phyloP scores from a whole-genome alignment of 148 eudicot species.

The Talinum fruticosum region DNA sequence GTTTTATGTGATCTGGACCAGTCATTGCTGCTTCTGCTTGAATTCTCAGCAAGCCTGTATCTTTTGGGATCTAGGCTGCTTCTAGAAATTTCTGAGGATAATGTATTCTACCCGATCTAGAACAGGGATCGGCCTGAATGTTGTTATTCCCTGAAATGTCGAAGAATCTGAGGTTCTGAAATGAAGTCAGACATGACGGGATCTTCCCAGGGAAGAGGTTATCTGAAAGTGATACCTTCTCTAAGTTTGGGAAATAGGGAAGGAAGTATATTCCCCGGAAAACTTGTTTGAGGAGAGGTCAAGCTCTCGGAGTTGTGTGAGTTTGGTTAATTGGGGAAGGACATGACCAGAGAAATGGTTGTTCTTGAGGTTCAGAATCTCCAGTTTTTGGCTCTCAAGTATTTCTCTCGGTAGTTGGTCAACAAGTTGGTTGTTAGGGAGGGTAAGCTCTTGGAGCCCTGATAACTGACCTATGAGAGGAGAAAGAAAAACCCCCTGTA shows the following conservation, averaged over 20 bases:
- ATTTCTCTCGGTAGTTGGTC: constrained; percentile 63
- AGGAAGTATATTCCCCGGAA: constrained; percentile 65
- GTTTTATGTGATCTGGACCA: not conserved
- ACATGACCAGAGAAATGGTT: constrained; percentile 63
- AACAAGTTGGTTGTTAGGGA: constrained; percentile 49
- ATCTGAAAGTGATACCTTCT: constrained; percentile 51
- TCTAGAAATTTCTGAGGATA: constrained; percentile 28
- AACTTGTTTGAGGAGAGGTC: constrained; percentile 62
- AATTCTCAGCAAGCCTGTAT: constrained; percentile 39
- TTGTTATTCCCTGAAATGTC: constrained; percentile 64
- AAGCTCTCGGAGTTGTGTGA: constrained; percentile 52
- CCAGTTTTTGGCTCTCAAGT: constrained; percentile 51
- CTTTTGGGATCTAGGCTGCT: constrained; percentile 42
- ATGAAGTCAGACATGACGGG: constrained; percentile 57
- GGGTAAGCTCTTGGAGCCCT: constrained; percentile 67
- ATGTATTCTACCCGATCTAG: not conserved
- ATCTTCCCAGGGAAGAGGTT: constrained; percentile 61
- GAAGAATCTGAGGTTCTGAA: constrained; percentile 55
- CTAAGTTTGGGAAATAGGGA: constrained; percentile 67
- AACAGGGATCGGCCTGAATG: constrained; percentile 42
- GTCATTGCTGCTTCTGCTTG: constrained; percentile 3
- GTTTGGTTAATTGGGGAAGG: constrained; percentile 48
- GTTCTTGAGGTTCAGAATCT: constrained; percentile 50
- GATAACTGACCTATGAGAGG: constrained; percentile 50
- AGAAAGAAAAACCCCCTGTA: constrained; percentile 55